Conservation (phyloP, 257 asterid species). For the Coffea eugenioides region DNA sequence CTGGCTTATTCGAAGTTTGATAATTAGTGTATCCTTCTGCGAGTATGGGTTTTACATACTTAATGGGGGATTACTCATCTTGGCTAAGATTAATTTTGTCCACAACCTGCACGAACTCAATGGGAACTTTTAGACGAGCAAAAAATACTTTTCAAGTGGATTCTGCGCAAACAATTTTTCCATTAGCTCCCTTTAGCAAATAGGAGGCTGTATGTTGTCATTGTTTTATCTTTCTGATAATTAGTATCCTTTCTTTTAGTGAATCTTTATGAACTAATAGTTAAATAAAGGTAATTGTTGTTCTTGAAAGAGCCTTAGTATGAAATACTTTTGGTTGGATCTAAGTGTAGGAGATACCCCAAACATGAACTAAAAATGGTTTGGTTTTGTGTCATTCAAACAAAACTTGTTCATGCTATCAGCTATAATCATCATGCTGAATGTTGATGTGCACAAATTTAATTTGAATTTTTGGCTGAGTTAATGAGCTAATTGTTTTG, state of each 20-base stretch:
- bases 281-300: neutral
- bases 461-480: neutral
- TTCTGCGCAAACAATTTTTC: no score
- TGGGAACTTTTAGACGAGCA: neutral
- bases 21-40: no score
- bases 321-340: neutral
- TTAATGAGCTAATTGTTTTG: neutral
- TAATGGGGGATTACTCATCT: neutral
- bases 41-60: no score
- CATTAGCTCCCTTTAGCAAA: neutral
- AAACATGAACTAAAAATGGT: neutral
- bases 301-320: neutral
- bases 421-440: no score
- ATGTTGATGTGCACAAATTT: neutral
- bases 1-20: no score
- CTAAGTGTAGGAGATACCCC: neutral
- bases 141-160: no score
- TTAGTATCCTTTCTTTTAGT: neutral
- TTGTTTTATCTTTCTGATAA: neutral
- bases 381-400: neutral
- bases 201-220: neutral
- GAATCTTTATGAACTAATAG: no score
- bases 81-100: neutral
- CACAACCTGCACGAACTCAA: no score
- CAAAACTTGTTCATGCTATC: neutral